Evolutionary conservation across 352 stramenopile species (phyloP), one percentile per base, ranked within the genome.

Genomic region (Phytophthora palmivora): DNA sequence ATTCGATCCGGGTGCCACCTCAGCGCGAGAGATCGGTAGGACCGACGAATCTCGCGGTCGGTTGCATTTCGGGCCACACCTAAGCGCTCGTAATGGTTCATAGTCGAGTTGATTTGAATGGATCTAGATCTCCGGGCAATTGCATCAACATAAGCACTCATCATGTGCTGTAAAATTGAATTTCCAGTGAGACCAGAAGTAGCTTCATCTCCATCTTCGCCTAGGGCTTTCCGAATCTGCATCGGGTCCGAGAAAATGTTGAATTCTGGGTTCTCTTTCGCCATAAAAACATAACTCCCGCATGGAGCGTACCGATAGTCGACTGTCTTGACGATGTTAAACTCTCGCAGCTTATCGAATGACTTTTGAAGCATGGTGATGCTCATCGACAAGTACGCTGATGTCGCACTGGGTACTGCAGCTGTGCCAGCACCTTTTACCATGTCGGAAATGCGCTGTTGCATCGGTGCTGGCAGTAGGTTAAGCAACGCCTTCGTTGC

Each of bases 31-130:
- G 65, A 72, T 37, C 81, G 79, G 63, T 95, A 95, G 0, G 83
- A 87, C n/a, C 47, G 78, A 28, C 82, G 79, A 60, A 95, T 88
- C 43, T 92, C 72, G 14, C 78, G 73, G 4, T 76, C 64, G 4
- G 70, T 88, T 24, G 87, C 87, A 15, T 88, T 85, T 36, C 72
- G 68, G 7, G 79, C 60, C 0, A 95, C 64, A 5, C 75, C 72
- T 11, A 95, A 56, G 7, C 87, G 81, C 45, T 95, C 87, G 63
- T 95, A 95, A 43, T 89, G 88, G 60, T 92, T 89, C 87, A 95
- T 94, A 3, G 66, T 86, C 34, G 78, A 74, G 41, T 92, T 91
- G 58, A 93, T 86, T 62, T 92, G 78, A 46, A 92, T 90, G 7
- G 77, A 88, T 19, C 69, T 88, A 12, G 82, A 90, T 15, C 87